Evolutionary conservation across 306 rosid genomes (phyloP).

Genomic region (Inga laurina): DNA sequence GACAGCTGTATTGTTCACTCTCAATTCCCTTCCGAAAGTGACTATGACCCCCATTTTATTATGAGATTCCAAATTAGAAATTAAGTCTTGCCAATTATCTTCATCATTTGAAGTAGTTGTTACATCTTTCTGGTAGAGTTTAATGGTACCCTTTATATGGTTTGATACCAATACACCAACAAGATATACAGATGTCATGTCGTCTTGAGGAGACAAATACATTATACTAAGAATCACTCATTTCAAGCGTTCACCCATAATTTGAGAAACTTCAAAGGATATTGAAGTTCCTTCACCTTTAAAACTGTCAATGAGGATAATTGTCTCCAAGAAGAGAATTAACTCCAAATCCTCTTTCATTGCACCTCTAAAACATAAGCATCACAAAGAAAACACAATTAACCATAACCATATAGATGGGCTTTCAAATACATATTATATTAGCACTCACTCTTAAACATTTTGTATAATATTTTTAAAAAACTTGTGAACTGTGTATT

Average conservation of each 20-base stretch:
- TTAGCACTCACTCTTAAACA: no score
- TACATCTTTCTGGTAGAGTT: not conserved
- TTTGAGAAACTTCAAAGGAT: not conserved
- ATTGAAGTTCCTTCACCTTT: not conserved
- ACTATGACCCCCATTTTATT: not conserved
- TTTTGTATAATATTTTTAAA: no score
- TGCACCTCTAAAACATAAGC: not conserved
- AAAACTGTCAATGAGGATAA: not conserved
- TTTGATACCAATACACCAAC: not conserved
- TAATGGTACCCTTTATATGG: not conserved
- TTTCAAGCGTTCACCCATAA: not conserved
- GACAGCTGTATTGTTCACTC: no score
- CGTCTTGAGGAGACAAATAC: not conserved
- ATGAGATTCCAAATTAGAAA: not conserved
- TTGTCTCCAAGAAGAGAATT: not conserved
- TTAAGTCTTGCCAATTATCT: not conserved
- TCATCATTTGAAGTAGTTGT: not conserved
- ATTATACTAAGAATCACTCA: not conserved
- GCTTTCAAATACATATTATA: not conserved
- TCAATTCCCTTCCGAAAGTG: not conserved
- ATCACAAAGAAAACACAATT: not conserved
- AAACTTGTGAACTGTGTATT: no score
- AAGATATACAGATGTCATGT: not conserved
- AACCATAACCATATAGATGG: not conserved
- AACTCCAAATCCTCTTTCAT: not conserved